Evolutionary conservation across 257 asterid species (phyloP).

Genomic region (Asclepias syriaca): DNA sequence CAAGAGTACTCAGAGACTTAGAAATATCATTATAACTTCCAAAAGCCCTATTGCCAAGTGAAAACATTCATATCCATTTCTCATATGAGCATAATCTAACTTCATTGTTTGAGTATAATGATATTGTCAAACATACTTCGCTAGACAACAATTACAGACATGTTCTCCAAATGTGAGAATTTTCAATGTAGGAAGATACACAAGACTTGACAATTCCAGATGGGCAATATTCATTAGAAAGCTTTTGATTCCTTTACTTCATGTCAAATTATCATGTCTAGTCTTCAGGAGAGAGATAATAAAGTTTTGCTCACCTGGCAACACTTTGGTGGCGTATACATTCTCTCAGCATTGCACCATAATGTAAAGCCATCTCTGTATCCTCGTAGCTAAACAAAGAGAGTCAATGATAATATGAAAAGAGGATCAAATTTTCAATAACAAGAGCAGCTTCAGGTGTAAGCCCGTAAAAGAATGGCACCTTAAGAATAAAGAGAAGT

Average conservation of each 20-base stretch:
- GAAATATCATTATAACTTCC: background rate
- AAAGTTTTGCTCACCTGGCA: constrained; percentile 55
- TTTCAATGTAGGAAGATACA: background rate
- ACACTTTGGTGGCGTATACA: constrained; percentile 98
- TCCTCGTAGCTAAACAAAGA: constrained; percentile 58
- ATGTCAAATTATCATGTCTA: background rate
- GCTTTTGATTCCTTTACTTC: background rate
- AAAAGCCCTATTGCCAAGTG: background rate
- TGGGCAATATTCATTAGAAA: background rate
- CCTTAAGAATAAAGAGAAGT: background rate
- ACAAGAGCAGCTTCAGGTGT: background rate
- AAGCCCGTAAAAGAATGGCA: background rate
- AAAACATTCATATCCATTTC: background rate
- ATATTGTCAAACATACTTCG: background rate
- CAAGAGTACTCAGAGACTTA: background rate
- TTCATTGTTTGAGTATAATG: background rate
- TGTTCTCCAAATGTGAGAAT: background rate
- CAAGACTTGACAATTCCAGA: background rate
- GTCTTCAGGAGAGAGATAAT: background rate
- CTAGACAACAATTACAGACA: background rate
- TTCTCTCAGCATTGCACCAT: constrained; percentile 94
- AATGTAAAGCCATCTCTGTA: constrained; percentile 85
- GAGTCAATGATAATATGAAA: constrained; percentile 16
- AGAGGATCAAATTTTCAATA: background rate
- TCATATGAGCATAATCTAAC: background rate